These are phyloP conservation scores for Pichia sp. DNA, from an alignment of 1,139 yeast genomes.

Conservation along the genomic window DNA sequence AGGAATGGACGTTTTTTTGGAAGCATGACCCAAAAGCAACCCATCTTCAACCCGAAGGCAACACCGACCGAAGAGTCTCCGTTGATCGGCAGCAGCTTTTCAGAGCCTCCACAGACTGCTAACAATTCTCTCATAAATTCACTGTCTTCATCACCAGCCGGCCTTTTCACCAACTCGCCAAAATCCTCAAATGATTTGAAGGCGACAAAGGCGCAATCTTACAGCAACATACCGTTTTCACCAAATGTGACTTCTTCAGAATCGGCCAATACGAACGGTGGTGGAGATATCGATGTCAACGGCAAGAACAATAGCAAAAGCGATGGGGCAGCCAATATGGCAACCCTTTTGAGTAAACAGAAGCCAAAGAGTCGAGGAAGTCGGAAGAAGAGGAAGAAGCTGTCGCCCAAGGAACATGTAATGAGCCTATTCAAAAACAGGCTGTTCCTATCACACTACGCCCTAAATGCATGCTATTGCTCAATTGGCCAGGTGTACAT, in stretches of 20 bases:
- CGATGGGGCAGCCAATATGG: neutral
- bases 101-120: neutral
- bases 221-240: neutral
- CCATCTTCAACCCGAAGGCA: neutral
- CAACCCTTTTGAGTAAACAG: neutral
- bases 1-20: constrained; percentile 20
- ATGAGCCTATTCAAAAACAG: constrained; percentile 23
- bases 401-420: constrained; percentile 25
- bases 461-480: constrained; percentile 57
- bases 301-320: neutral
- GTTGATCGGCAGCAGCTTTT: neutral
- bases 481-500: constrained; percentile 79
- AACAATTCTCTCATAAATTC: neutral
- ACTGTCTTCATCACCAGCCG: constrained; percentile 3
- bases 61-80: constrained; percentile 11
- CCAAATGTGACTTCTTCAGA: neutral
- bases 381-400: constrained; percentile 5
- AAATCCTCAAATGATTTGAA: constrained; percentile 3
- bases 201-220: neutral
- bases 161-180: neutral
- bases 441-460: constrained; percentile 45
- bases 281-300: neutral
- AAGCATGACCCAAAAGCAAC: constrained; percentile 19
- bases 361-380: neutral
- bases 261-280: neutral